A percentile compares a stretch with the other conserved stretches of the same genome.
Evolutionary conservation across 1,139 yeast genomes (phyloP).

Genomic region (Magnusiomyces tetraspermus): DNA sequence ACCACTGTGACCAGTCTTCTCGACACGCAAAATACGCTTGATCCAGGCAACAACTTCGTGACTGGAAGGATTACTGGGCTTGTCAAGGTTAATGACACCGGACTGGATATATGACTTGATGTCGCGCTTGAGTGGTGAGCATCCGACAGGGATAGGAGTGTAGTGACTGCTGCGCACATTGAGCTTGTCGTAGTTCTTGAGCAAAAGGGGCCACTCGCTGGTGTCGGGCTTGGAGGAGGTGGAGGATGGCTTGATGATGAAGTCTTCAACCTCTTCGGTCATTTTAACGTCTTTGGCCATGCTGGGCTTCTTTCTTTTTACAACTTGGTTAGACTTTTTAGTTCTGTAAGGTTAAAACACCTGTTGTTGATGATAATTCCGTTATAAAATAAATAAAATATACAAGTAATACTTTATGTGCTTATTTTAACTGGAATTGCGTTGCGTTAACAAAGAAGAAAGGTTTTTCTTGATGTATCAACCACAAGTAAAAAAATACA

Average conservation of each 20-base stretch:
- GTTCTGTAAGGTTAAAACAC: too few species aligned
- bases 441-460: too few species aligned
- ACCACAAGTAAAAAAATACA: too few species aligned
- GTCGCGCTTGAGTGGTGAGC: constrained; percentile 92
- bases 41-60: constrained; percentile 99
- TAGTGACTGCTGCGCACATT: constrained; percentile 93
- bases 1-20: constrained; percentile 98
- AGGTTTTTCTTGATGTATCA: too few species aligned
- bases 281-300: constrained; percentile 24
- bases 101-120: constrained; percentile 80
- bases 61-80: constrained; percentile 95
- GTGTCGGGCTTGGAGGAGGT: constrained; percentile 70
- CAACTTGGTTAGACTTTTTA: too few species aligned
- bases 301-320: too few species aligned
- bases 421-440: too few species aligned
- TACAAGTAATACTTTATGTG: too few species aligned
- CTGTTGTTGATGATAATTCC: too few species aligned
- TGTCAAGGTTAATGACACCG: constrained; percentile 94
- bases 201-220: constrained; percentile 88
- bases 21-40: constrained; percentile 87
- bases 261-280: constrained; percentile 29
- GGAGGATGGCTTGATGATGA: constrained; percentile 79
- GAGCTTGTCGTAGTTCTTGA: constrained; percentile 88
- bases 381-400: too few species aligned
- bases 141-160: constrained; percentile 93